Evolutionary conservation across 768 basidiomycete species (phyloP), one percentile per base, ranked within the genome.

Genomic region (Lenzites betulinus): DNA sequence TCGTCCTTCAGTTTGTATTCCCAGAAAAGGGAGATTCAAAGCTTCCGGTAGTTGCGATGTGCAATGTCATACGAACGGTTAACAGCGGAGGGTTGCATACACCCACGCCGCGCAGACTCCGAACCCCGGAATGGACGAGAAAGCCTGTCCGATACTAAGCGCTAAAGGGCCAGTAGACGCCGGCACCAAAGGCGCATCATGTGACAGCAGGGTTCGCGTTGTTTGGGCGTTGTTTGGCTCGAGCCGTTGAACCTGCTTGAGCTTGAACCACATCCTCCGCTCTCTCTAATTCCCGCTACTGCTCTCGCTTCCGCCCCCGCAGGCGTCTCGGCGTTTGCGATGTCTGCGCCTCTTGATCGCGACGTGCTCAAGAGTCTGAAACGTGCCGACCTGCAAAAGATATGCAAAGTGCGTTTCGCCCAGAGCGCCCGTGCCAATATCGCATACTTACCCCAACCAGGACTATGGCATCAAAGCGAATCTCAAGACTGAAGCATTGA

Each of bases 401-500:
- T 83, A 16, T 81, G 81, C 71, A 92, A 91, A 77, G 89, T 88
- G 66, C 38, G 65, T 55, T 23, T 22, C 30, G 25, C 38, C 20
- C 15, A 30, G n/a, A 51, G 30, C 39, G 28, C 48, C 25, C 50
- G 38, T 16, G 23, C n/a, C 25, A 22, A 41, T 23, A 9, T 26
- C 38, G 58, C 48, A 23, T 36, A 16, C 63, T 51, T 57, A 56
- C 49, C 38, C 30, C 7, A 39, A 44, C 26, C 55, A 93, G 90
- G 88, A 91, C 66, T 85, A 87, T 69, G 89, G 90, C 59, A 83
- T 93, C 62, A 89, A 83, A 74, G 91, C 91, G 46, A 92, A 92
- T 73, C 81, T 92, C 69, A 92, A 90, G 77, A 83, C 88, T 23
- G 89, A 91, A 67, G 86, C 84, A 48, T 77, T 93, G 63, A 90